These are phyloP conservation scores for Micractinium conductrix DNA, from an alignment of 139 green algal genomes.

Conservation along the genomic window DNA sequence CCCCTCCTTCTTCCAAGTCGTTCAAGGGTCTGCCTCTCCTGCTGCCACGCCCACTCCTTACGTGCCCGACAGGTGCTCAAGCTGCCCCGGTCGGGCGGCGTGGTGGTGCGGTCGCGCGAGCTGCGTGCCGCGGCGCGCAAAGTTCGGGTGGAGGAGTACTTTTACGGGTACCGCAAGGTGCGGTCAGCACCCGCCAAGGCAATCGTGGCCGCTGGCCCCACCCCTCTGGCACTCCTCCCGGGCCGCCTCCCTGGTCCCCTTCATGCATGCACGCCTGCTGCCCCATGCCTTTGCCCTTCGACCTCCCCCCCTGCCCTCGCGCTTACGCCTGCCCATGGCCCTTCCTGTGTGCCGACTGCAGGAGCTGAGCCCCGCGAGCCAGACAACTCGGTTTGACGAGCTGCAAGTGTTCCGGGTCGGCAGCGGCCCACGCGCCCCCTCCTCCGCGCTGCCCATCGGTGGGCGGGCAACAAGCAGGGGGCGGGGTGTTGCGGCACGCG, in stretches of 20 bases:
- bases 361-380: conserved; percentile 65
- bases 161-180: conserved; percentile 79
- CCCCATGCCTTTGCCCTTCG: too few relatives aligned
- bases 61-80: conserved; percentile 61
- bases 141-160: conserved; percentile 87
- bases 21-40: too few relatives aligned
- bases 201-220: too few relatives aligned
- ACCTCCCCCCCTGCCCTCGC: too few relatives aligned
- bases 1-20: background rate
- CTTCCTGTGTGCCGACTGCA: background rate
- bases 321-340: too few relatives aligned
- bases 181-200: too few relatives aligned
- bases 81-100: conserved; percentile 84
- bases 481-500: too few relatives aligned
- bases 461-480: too few relatives aligned
- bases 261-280: too few relatives aligned
- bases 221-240: too few relatives aligned
- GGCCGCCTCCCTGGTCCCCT: too few relatives aligned
- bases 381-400: conserved; percentile 61
- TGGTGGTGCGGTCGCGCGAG: conserved; percentile 72
- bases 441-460: conserved; percentile 82
- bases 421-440: conserved; percentile 76
- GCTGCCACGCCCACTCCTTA: background rate
- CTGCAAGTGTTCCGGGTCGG: conserved; percentile 83
- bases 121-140: conserved; percentile 62